Evolutionary conservation across 257 asterid species (phyloP).

Genomic region (Cinchona pubescens): DNA sequence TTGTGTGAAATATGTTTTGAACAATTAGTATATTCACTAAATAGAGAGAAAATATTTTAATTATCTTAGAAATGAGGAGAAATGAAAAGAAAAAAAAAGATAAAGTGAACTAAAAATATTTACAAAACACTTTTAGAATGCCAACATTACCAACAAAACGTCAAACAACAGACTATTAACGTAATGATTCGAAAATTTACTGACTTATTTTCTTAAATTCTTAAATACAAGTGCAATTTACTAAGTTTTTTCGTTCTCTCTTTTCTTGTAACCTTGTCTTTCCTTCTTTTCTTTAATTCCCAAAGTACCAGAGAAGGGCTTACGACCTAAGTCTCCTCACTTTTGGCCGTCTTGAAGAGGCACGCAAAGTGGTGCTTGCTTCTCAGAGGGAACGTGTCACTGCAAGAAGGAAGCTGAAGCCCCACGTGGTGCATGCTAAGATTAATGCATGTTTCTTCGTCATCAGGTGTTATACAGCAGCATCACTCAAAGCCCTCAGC

Average conservation of each 20-base stretch:
- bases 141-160: too few species aligned
- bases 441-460: not conserved
- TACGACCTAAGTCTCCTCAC: not conserved
- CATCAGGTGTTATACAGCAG: not conserved
- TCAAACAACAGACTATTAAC: too few species aligned
- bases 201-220: too few species aligned
- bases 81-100: too few species aligned
- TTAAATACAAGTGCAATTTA: too few species aligned
- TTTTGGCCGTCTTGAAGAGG: not conserved
- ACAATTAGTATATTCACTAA: too few species aligned
- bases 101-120: too few species aligned
- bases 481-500: not conserved
- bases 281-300: not conserved
- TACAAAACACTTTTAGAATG: too few species aligned
- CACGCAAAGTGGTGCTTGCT: not conserved
- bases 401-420: not conserved
- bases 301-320: not conserved
- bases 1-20: too few species aligned
- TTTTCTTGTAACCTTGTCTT: not conserved
- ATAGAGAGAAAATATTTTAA: too few species aligned
- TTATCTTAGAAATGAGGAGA: too few species aligned
- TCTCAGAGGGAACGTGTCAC: not conserved
- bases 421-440: not conserved
- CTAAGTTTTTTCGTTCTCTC: not conserved
- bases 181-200: too few species aligned